Conservation (phyloP, 2,329 filamentous ascomycete genomes). For the Trichoderma sp. region DNA sequence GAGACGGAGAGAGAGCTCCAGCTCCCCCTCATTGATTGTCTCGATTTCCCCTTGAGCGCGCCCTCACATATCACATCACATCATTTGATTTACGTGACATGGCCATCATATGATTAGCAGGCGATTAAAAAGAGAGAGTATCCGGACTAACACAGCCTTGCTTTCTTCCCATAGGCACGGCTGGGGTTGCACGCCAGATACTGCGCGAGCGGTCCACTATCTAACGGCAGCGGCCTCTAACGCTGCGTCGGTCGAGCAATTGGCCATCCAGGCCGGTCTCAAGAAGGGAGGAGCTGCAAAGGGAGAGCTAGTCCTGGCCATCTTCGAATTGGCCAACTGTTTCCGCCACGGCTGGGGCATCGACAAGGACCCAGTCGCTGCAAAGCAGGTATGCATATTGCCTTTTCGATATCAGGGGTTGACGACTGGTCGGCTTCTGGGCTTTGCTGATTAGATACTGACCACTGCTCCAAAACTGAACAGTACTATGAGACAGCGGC, state of each 20-base stretch:
- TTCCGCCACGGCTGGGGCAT: slow-evolving; percentile 96
- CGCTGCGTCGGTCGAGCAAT: slow-evolving; percentile 79
- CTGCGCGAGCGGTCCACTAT: slow-evolving; percentile 73
- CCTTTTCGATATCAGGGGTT: slow-evolving; percentile 30
- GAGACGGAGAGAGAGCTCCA: neutral
- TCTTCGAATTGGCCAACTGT: slow-evolving; percentile 90
- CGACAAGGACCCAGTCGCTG: slow-evolving; percentile 78
- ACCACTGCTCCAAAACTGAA: neutral
- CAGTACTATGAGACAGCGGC: slow-evolving; percentile 98
- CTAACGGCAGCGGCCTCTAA: slow-evolving; percentile 87
- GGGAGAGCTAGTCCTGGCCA: slow-evolving; percentile 92
- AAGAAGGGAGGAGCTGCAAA: slow-evolving; percentile 94
- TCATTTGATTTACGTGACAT: slow-evolving; percentile 16
- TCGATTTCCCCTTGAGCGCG: neutral
- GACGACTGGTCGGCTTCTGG: neutral
- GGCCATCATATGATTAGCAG: slow-evolving; percentile 15
- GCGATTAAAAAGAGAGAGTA: neutral
- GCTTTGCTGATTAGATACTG: slow-evolving; percentile 10
- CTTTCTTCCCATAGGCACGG: slow-evolving; percentile 63
- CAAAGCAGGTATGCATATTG: slow-evolving; percentile 62
- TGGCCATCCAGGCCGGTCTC: slow-evolving; percentile 81
- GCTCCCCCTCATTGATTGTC: neutral
- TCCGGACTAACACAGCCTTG: slow-evolving; percentile 6
- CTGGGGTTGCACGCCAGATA: slow-evolving; percentile 80
- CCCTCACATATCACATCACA: slow-evolving; percentile 12